These are phyloP conservation scores for Codiaeum variegatum DNA, from an alignment of 441 rosid species.

Conservation along the genomic window DNA sequence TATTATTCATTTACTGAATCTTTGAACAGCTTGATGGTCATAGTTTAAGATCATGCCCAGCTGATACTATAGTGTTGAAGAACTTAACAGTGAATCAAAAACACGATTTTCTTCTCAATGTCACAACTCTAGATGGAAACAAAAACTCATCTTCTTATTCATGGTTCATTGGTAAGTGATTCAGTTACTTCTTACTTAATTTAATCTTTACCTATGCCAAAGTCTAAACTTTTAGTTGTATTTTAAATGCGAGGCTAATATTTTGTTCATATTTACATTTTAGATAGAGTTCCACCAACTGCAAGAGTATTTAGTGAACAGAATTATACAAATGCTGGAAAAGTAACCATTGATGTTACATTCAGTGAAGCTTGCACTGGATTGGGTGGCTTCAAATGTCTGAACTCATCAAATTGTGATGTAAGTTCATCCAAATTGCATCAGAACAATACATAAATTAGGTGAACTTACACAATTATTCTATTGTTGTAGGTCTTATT, in stretches of 20 bases:
- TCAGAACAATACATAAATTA: background rate
- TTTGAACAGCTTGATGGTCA: conserved; percentile 47
- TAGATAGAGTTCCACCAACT: conserved; percentile 51
- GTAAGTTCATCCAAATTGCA: conserved; percentile 28
- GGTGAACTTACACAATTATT: background rate
- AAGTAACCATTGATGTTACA: conserved; percentile 35
- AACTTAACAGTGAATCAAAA: conserved; percentile 38
- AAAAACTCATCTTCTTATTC: conserved; percentile 43
- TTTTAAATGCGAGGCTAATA: background rate
- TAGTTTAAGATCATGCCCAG: conserved; percentile 35
- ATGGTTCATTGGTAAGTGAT: conserved; percentile 51
- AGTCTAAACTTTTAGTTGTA: background rate
- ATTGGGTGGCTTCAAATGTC: conserved; percentile 48
- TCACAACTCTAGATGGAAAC: conserved; percentile 38
- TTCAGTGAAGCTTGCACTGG: conserved; percentile 50
- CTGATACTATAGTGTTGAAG: conserved; percentile 25
- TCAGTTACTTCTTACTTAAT: background rate
- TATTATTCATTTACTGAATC: conserved; percentile 6
- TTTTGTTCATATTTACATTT: background rate
- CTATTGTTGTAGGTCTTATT: conserved; percentile 32
- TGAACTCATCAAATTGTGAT: conserved; percentile 49
- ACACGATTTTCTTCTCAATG: conserved; percentile 44
- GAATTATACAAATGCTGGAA: conserved; percentile 43
- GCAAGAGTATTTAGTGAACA: conserved; percentile 40
- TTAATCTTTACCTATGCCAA: background rate